phyloP scores from a whole-genome alignment of 768 basidiomycete genomes.

The Trametes cinnabarina region DNA sequence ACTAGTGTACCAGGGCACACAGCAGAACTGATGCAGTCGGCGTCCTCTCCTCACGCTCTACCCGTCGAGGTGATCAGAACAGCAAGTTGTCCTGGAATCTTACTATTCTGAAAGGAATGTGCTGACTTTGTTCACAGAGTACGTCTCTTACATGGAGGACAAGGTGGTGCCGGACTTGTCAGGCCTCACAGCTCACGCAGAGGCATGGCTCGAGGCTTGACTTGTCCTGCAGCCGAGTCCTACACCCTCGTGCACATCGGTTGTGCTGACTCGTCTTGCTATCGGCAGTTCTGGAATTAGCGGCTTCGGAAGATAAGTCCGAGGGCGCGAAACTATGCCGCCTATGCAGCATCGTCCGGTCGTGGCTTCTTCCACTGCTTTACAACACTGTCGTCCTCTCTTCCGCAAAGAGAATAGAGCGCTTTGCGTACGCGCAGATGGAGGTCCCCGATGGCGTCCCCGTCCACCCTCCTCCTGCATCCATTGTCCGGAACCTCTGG shows the following conservation, averaged over 20 bases:
- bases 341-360: constrained; percentile 8
- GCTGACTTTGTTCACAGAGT: too few relatives aligned
- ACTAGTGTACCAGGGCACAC: too few relatives aligned
- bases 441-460: not conserved
- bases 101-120: too few relatives aligned
- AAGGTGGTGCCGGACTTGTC: not conserved
- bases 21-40: too few relatives aligned
- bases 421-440: constrained; percentile 7
- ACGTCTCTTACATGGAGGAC: too few relatives aligned
- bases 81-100: not conserved
- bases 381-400: constrained; percentile 14
- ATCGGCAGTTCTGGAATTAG: constrained; percentile 8
- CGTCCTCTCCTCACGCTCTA: not conserved
- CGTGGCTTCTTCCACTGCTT: constrained; percentile 13
- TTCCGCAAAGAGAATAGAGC: constrained; percentile 9
- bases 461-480: not conserved
- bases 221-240: too few relatives aligned
- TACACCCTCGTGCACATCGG: not conserved
- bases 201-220: too few relatives aligned
- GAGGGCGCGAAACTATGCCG: constrained; percentile 9
- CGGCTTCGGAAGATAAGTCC: not conserved
- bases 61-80: not conserved
- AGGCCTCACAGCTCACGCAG: too few relatives aligned
- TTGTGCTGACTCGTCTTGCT: not conserved
- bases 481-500: constrained; percentile 22